Base-by-base conservation (phyloP, 2,329 filamentous ascomycete genomes). In the Teratosphaeria destructans region DNA sequence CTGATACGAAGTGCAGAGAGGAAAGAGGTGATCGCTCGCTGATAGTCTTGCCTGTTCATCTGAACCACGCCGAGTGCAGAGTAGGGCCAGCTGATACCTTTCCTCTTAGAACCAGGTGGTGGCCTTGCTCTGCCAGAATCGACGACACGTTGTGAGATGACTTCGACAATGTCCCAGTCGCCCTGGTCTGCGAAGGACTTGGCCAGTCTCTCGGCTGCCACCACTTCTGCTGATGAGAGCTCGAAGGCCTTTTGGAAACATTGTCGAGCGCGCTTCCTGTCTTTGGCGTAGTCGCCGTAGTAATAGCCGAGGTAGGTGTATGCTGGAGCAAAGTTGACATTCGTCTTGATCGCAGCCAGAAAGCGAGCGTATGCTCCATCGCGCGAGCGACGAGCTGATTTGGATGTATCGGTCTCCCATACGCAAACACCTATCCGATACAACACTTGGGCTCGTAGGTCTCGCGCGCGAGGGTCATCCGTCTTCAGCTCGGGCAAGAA, bases 231-330 rank as follows among this genome's bases (percentile, higher is more conserved):
- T 0, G 90, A 78, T 0, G 94, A 99, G 3, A 99, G 77, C 72
- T 99, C 94, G 56, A 99, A 89, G 0, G 94, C 94, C 72, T 97
- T 96, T 68, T 96, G 90, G 68, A 97, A 97, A 71, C 93, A 97
- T 63, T 89, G 86, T n/a, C 89, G 83, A 8, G 93, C 90, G 69
- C 95, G 82, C 68, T 86, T 88, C 73, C 86, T 90, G 73, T 97
- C 94, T 65, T 86, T 90, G 59, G 84, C 88, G 70, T 96, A 96
- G 69, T 97, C 93, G 5, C 86, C 85, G 70, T 96, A 99, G 76
- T 88, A 99, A 7, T 93, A 79, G 16, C 94, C 94, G 4, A 99
- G 82, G 64, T 86, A 91, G 0, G 92, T 96, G 72, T 97, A 99
- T 2, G 92, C 86, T 0, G 94, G 89, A 1, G 94, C 92, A 72